Conservation (phyloP, 1,284 basidiomycete species). For the Ganoderma meredithae region DNA sequence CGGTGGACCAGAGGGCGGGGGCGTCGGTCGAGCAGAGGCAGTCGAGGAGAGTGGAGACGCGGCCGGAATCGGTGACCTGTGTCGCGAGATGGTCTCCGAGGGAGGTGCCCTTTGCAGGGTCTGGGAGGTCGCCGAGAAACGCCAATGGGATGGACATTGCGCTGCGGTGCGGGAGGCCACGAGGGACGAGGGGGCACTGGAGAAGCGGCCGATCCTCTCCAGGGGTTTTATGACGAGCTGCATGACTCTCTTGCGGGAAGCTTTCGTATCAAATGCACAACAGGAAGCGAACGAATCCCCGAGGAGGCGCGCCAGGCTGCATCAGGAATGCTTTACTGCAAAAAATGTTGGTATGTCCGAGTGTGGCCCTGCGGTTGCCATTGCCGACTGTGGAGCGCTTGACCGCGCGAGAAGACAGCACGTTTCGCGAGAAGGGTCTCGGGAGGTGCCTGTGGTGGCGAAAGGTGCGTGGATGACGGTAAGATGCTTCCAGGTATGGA, state of each 20-base stretch:
- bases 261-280: not conserved
- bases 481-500: slow-evolving; percentile 5
- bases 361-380: not conserved
- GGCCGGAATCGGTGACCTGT: slow-evolving; percentile 29
- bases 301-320: slow-evolving; percentile 9
- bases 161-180: slow-evolving; percentile 14
- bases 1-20: slow-evolving; percentile 31
- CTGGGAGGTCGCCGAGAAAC: slow-evolving; percentile 28
- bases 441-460: not conserved
- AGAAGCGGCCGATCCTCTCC: not conserved
- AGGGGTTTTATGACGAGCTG: not conserved
- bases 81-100: slow-evolving; percentile 31
- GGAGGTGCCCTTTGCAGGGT: slow-evolving; percentile 20
- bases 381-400: not conserved
- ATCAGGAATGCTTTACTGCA: not conserved
- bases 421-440: not conserved
- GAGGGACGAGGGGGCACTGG: slow-evolving; percentile 20
- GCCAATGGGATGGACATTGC: slow-evolving; percentile 31
- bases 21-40: slow-evolving; percentile 27
- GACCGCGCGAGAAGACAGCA: not conserved
- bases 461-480: not conserved
- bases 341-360: not conserved
- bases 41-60: slow-evolving; percentile 29
- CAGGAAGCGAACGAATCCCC: slow-evolving; percentile 14
- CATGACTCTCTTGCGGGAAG: not conserved